Base-by-base conservation (phyloP, 2,329 filamentous ascomycete species). In the Venturia asperata region DNA sequence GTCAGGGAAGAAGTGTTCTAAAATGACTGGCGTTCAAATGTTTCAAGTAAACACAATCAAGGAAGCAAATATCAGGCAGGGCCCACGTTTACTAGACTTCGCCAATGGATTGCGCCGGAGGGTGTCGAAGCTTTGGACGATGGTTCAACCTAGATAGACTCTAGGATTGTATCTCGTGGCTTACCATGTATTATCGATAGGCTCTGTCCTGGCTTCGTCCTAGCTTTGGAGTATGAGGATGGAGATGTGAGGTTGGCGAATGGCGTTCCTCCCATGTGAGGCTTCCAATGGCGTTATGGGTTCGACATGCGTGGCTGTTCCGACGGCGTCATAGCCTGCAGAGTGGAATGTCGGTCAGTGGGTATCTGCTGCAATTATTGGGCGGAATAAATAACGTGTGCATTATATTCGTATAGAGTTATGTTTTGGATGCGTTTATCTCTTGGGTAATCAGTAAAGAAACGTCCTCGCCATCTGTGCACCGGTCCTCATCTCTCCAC, bases 311-410 rank as follows among this genome's bases (percentile, higher is more conserved):
- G 47, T 52, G 47, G 5, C 27, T 52, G 47, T 21, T 27, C 21
- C 21, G 47, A 52, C 47, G 21, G 47, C 47, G 21, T 52, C 47
- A 52, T 52, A 10, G 47, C 15, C 21, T 21, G 47, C 47, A 27
- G 21, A 27, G 24, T 52, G 47, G 21, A 52, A 52, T 52, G 47
- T 52, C 47, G 47, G 47, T 52, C 47, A 52, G 27, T 52, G 47
- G 1, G 24, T 21, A 19, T 45, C 21, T 27, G 21, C 47, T 27
- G 47, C 47, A 52, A 52, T 52, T 34, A 34, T 6, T 52, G 47
- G 47, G 21, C 21, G 21, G 5, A 15, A 52, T 13, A 27, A 52
- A 27, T 1, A 30, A 52, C 10, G 24, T 49, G 45, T 52, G 47
- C 47, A 52, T 52, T 21, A 52, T 27, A 3, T 52, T 52, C 21